Evolutionary conservation across 176 grass and related monocot genomes (phyloP), one percentile per base, ranked within the genome.

Genomic region (Alloteropsis semialata): DNA sequence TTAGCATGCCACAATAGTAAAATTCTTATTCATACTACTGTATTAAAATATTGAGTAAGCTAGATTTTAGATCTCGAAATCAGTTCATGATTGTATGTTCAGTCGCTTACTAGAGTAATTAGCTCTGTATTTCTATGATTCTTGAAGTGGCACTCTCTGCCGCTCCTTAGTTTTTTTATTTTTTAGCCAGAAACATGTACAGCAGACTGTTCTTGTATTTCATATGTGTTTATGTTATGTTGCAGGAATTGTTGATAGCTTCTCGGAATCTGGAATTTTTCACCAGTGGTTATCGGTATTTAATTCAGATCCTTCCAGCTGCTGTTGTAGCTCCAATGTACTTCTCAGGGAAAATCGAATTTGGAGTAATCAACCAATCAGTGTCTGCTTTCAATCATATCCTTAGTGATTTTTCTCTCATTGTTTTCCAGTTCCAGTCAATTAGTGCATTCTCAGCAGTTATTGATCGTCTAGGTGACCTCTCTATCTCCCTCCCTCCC

Each of bases 351-450:
- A 95, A 98, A 86, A 95, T 98, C 7, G 92, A 95, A 68, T 98
- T 98, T 83, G 96, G 96, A 88, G 96, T 95, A 66, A 98, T 98
- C 86, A 98, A 98, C 77, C 96, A 95, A 84, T 98, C 96, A 3
- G 91, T 98, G 22, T 98, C 96, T 82, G 96, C 96, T 87, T 98
- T 98, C 70, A 95, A 98, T 63, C 96, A 98, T 74, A 95, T 98
- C 46, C 90, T 98, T 61, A 91, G 90, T 88, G 96, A 98, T 90
- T 98, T 98, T 16, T 98, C 96, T 88, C 89, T 98, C 65, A 92
- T 98, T 64, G 96, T 98, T 43, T 98, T 91, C 78, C 96, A 93
- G 30, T 98, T 98, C 93, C 96, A 98, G 54, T 89, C 96, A 69
- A 98, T 98, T 46, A 98, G 91, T 91, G 96, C 96, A 64, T 98